phyloP scores from a whole-genome alignment of 768 basidiomycete species.

The Lentinula guzmanii region DNA sequence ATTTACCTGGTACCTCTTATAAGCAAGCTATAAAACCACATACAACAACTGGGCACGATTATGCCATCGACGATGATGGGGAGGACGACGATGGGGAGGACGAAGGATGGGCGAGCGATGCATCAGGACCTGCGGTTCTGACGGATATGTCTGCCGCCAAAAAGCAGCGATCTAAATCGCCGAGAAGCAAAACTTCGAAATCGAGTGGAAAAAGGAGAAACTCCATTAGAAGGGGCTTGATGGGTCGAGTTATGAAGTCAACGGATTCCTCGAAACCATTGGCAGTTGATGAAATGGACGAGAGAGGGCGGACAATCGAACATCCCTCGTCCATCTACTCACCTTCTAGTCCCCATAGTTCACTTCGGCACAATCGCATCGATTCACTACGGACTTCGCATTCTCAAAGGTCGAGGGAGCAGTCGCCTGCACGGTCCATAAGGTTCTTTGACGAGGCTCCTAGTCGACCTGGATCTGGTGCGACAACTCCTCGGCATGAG shows the following conservation, averaged over 20 bases:
- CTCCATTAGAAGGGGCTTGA: conserved; percentile 5
- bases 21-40: conserved; percentile 5
- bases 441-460: conserved; percentile 7
- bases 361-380: neutral
- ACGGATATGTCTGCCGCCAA: neutral
- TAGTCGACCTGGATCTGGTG: neutral
- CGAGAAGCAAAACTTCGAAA: neutral
- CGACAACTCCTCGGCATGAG: neutral
- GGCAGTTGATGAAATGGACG: neutral
- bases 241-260: neutral
- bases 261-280: neutral
- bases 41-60: conserved; percentile 1
- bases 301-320: neutral
- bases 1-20: neutral
- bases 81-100: conserved; percentile 40
- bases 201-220: neutral
- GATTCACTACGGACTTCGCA: neutral
- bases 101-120: conserved; percentile 62
- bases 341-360: neutral
- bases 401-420: conserved; percentile 6
- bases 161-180: conserved; percentile 6
- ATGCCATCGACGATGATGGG: neutral
- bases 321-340: neutral
- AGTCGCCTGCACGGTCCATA: conserved; percentile 8
- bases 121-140: neutral